phyloP scores from a whole-genome alignment of 495 filamentous ascomycete species.

The Alectoria sarmentosa region DNA sequence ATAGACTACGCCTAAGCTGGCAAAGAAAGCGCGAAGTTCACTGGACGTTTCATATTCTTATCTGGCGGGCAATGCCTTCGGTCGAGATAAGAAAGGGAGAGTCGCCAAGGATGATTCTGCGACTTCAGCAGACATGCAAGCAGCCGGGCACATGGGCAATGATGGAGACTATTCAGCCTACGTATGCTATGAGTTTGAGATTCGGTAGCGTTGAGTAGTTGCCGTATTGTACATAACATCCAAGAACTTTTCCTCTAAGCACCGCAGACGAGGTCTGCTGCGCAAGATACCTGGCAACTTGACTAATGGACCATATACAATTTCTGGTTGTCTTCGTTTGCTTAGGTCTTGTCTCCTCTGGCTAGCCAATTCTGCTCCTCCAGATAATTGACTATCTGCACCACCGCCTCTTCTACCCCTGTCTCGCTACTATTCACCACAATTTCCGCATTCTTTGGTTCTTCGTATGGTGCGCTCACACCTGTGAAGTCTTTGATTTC shows the following conservation, averaged over 20 bases:
- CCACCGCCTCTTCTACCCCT: constrained; percentile 78
- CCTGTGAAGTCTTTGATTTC: constrained; percentile 97
- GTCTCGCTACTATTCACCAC: constrained; percentile 69
- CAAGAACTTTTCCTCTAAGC: background rate
- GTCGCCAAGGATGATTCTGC: constrained; percentile 79
- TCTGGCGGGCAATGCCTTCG: constrained; percentile 90
- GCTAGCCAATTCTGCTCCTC: constrained; percentile 53
- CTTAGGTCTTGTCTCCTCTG: background rate
- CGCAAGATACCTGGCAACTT: background rate
- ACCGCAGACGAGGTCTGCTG: background rate
- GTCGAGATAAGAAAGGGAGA: constrained; percentile 86
- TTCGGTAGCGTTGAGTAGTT: constrained; percentile 28
- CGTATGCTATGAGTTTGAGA: constrained; percentile 94
- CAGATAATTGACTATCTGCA: constrained; percentile 73
- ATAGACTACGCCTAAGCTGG: constrained; percentile 73
- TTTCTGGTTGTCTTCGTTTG: background rate
- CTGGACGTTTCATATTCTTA: constrained; percentile 88
- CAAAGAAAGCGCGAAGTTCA: constrained; percentile 69
- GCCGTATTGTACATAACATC: background rate
- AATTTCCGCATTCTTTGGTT: constrained; percentile 77
- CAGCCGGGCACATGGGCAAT: constrained; percentile 54
- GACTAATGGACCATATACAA: too few species aligned
- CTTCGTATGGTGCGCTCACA: constrained; percentile 87
- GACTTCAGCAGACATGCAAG: constrained; percentile 70
- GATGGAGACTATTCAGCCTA: constrained; percentile 87